Evolutionary conservation across 768 basidiomycete genomes (phyloP), one percentile per base, ranked within the genome.

Genomic region (Coprinopsis cinerea): DNA sequence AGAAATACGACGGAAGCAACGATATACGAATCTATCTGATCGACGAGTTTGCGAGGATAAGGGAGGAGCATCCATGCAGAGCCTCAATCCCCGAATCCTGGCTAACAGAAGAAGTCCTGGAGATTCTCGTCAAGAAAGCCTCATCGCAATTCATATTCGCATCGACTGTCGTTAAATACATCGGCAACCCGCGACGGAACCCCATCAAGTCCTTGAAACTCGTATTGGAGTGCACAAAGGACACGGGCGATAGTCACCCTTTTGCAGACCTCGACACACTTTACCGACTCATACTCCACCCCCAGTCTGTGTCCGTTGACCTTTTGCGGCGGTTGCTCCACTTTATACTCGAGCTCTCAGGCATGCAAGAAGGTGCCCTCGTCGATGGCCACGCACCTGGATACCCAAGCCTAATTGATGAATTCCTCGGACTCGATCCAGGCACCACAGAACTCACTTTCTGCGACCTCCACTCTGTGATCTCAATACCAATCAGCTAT

Each of bases 91-190:
- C 9, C 6, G 24, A 23, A 24, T n/a, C n/a, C 24, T 56, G 55
- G 55, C 55, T 46, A 3, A 27, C 22, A 2, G 51, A 56, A 30
- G 23, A 30, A 17, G 44, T 39, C 17, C 6, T 56, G 13, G 23
- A 45, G 9, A 47, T 18, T 1, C 51, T 56, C 7, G 45, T 47
- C 2, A 2, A 28, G 7, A 44, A 47, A 17, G 26, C 48, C 5
- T 52, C 52, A 2, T 52, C 51, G 2, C 28, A 34, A 10, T 53
- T 48, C 34, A 44, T 47, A 14, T 56, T 47, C 18, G 51, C 51
- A 1, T 37, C 48, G 7, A 47, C 40, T 6, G 35, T 51, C 26
- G 37, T 56, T 9, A 45, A 40, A 14, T 50, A 47, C 30, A 23
- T 56, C 30, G 37, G 34, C 14, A 37, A 49, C 18, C 44, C 35